Base-by-base conservation (phyloP, 208 protist genomes). In the Acanthamoeba healyi region DNA sequence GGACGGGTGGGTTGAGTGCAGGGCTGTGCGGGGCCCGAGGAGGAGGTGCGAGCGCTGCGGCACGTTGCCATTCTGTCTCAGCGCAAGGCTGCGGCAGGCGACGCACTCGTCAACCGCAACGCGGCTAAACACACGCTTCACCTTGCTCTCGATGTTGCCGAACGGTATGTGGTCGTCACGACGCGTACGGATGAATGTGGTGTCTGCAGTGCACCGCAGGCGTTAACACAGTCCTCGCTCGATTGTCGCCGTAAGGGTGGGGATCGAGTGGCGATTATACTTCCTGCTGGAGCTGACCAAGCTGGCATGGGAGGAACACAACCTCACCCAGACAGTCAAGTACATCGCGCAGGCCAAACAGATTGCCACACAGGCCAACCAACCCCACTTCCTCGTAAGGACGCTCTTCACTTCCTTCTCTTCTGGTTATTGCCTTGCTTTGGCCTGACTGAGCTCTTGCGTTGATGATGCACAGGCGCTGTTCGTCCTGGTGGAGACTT, bases 241-340 rank as follows among this genome's bases (percentile, higher is more conserved):
- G n/a, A n/a, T n/a, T n/a, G n/a, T n/a, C n/a, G n/a, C n/a, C n/a
- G n/a, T n/a, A n/a, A n/a, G n/a, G n/a, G n/a, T n/a, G n/a, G n/a
- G n/a, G n/a, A n/a, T 54, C 49, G 61, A 70, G 29, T 70, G 61
- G 61, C 61, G 61, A 70, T 70, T 70, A 5, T 70, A 70, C 22
- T 70, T 70, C n/a, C 22, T 70, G 19, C 61, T 70, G 61, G 61
- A 70, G 61, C 61, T 70, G 26, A 24, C n/a, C 61, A 70, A 70
- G 61, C 29, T 70, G 14, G 19, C 61, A 24, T 70, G 61, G 61
- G 61, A 70, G 6, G 61, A 70, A 26, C 61, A 70, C 14, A 70
- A 70, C 61, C 14, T 36, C 14, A 7, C 19, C 26, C 14, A 7
- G 14, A 24, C 61, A 24, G 14, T 70, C 61, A 70, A 70, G 61